phyloP scores from a whole-genome alignment of 371 early-diverging fungal species.

The Saksenaea vasiformis region DNA sequence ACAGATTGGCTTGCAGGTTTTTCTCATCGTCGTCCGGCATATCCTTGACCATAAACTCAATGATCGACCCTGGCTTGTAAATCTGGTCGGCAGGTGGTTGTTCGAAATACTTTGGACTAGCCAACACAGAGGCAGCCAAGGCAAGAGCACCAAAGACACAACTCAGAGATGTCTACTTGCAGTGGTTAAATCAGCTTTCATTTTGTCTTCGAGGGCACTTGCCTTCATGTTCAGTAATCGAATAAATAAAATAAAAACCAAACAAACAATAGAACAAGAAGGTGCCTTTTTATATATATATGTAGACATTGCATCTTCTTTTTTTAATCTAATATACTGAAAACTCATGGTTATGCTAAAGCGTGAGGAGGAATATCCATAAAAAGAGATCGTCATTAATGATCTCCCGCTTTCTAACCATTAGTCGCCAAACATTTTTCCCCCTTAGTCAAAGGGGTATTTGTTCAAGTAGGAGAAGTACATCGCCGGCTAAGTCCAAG shows the following conservation, averaged over 20 bases:
- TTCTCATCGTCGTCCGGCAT: constrained; percentile 16
- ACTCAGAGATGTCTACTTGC: background rate
- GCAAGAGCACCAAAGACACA: background rate
- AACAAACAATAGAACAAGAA: background rate
- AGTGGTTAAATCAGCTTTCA: no score
- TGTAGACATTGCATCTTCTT: background rate
- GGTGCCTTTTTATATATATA: background rate
- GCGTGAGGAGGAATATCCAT: background rate
- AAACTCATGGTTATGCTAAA: background rate
- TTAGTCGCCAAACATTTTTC: background rate
- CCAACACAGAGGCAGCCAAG: constrained; percentile 8
- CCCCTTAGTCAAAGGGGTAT: background rate
- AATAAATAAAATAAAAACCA: no score
- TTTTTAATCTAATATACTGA: background rate
- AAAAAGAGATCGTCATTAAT: constrained; percentile 1
- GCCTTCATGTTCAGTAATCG: background rate
- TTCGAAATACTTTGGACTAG: constrained; percentile 13
- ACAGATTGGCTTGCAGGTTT: constrained; percentile 15
- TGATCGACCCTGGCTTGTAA: constrained; percentile 2
- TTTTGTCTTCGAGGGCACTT: background rate
- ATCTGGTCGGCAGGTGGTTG: constrained; percentile 7
- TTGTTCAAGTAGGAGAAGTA: background rate
- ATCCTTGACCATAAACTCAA: constrained; percentile 19
- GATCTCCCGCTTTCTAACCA: background rate
- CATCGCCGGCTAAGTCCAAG: background rate